Evolutionary conservation across 1,284 basidiomycete genomes (phyloP).

Genomic region (Leccinum solheimii): DNA sequence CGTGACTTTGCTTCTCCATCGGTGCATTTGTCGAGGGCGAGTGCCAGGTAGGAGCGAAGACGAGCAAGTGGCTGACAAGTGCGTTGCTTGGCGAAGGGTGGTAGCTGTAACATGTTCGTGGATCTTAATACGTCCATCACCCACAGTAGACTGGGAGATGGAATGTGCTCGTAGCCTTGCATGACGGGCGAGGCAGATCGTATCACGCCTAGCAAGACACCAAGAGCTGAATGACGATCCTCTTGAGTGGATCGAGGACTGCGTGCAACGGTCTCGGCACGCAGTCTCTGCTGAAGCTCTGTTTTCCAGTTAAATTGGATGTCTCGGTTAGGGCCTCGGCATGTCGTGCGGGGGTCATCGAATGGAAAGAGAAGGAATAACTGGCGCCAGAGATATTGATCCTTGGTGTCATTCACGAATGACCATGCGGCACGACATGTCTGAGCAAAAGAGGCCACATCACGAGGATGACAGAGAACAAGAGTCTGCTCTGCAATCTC

Average conservation of each 20-base stretch:
- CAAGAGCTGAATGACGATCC: constrained; percentile 41
- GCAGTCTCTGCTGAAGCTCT: constrained; percentile 42
- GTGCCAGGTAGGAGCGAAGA: constrained; percentile 45
- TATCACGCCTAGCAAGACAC: constrained; percentile 45
- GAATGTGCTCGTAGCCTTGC: constrained; percentile 20
- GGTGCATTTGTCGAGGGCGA: constrained; percentile 38
- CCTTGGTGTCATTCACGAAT: constrained; percentile 49
- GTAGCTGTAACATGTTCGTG: constrained; percentile 37
- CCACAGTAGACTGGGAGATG: constrained; percentile 45
- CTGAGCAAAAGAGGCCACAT: constrained; percentile 55
- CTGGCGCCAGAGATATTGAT: constrained; percentile 64
- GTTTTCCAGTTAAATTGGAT: constrained; percentile 39
- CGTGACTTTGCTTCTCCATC: constrained; percentile 27
- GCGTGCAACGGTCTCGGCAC: constrained; percentile 38
- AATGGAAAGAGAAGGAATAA: constrained; percentile 57
- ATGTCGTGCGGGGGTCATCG: constrained; percentile 53
- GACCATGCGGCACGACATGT: constrained; percentile 48
- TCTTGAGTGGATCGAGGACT: constrained; percentile 24
- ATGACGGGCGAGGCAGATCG: constrained; percentile 40
- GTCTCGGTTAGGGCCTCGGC: constrained; percentile 14
- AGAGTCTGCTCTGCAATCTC: constrained; percentile 61
- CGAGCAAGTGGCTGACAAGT: constrained; percentile 34
- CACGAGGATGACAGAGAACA: constrained; percentile 50
- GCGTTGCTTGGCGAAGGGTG: constrained; percentile 12
- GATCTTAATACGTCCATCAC: constrained; percentile 38